Percentiles rank a stretch among this genome's conserved stretches.
Conservation (phyloP, 495 filamentous ascomycete species). For the Penicillium flavigenum region DNA sequence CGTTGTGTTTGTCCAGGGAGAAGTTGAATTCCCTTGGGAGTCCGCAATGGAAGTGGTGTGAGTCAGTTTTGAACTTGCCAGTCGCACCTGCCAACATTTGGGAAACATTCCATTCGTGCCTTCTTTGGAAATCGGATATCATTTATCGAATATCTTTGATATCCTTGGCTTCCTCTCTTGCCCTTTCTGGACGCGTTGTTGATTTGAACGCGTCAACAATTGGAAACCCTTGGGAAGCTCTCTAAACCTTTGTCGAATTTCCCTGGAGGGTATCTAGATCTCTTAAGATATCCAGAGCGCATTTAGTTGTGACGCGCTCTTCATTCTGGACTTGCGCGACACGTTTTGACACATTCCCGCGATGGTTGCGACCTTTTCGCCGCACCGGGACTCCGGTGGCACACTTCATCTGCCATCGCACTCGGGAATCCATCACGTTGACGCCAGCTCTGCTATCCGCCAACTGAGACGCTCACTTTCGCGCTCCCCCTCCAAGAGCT, state of each 20-base stretch:
- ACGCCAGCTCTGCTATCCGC: conserved; percentile 71
- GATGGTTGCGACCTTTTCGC: conserved; percentile 55
- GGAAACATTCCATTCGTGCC: conserved; percentile 13
- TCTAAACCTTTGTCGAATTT: neutral
- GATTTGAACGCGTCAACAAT: conserved; percentile 2
- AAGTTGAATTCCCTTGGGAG: conserved; percentile 8
- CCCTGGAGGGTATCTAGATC: neutral
- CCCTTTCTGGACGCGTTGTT: neutral
- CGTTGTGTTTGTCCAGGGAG: neutral
- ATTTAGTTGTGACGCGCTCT: conserved; percentile 7
- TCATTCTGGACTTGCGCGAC: conserved; percentile 24
- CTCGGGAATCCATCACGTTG: conserved; percentile 74
- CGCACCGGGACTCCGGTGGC: conserved; percentile 64
- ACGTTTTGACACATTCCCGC: conserved; percentile 25
- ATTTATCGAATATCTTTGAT: neutral
- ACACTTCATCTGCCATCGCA: conserved; percentile 82
- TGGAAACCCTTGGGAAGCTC: neutral
- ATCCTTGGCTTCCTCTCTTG: neutral
- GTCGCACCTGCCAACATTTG: neutral
- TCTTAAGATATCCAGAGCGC: neutral
- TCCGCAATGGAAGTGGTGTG: conserved; percentile 8
- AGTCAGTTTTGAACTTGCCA: conserved; percentile 8
- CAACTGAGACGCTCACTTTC: conserved; percentile 82
- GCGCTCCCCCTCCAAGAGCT: conserved; percentile 77
- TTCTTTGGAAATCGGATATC: neutral